Evolutionary conservation across 208 protist genomes (phyloP), one percentile per base, ranked within the genome.

Genomic region (Leishmania major): DNA sequence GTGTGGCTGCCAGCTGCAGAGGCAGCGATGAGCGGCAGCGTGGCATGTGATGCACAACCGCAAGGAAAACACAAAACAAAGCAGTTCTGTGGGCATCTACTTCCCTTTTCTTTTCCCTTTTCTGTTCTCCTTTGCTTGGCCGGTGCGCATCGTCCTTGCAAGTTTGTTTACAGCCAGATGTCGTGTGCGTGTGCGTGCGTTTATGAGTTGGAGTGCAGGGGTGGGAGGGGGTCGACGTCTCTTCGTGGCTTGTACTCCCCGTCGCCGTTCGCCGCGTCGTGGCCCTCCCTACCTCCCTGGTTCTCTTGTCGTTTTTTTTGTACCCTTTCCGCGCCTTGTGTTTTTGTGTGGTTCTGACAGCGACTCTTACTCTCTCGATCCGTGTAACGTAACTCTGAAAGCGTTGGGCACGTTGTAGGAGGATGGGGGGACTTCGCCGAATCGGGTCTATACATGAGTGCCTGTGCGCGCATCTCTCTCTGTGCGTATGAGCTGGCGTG

Each of bases 41-140:
- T 19, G 51, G 35, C 31, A n/a, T 8, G 72, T 28, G 31, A 45
- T 13, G 72, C 11, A 60, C 47, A 15, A 55, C 49, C 25, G 10
- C 49, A 45, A 51, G 59, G 22, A 43, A 62, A 11, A 40, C 49
- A 37, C 4, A 59, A 59, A 43, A 35, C 47, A 45, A 59, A 35
- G 45, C 40, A 45, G 69, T 51, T 51, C 22, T 35, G 25, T 62
- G 19, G 51, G 72, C 49, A 10, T 62, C 10, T 62, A 31, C 47
- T 62, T 76, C 62, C 28, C 70, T 25, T 17, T 35, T 60, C 35
- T 59, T 77, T 62, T 70, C 59, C 60, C 37, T 37, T 76, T 37
- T 74, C 25, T 81, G 13, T 77, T 40, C 53, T 75, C 43, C 28
- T 69, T 17, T 60, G 64, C 37, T 47, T 31, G 47, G 0, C 31